Evolutionary conservation across 257 asterid genomes (phyloP).

Genomic region (Jaltomata sinuosa): DNA sequence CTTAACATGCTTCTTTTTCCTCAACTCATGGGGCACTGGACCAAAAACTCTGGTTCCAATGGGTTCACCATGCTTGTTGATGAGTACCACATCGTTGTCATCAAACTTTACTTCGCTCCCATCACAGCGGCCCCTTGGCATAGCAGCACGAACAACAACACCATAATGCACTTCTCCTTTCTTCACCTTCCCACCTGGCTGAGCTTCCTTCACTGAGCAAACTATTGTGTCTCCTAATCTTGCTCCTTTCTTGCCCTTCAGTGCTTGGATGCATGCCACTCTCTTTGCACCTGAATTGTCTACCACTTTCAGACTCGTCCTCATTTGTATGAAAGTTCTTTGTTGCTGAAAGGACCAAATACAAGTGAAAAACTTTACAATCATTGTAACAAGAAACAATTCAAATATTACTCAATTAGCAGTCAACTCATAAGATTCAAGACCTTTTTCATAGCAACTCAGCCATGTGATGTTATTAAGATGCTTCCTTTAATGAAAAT

Average conservation of each 20-base stretch:
- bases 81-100: constrained; percentile 80
- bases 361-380: not conserved
- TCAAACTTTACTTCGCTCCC: constrained; percentile 91
- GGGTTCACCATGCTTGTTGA: constrained; percentile 89
- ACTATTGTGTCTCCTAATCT: constrained; percentile 80
- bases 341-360: constrained; percentile 47
- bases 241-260: constrained; percentile 88
- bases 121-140: constrained; percentile 81
- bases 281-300: constrained; percentile 91
- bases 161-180: constrained; percentile 79
- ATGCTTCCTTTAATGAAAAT: no score
- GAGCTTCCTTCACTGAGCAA: constrained; percentile 90
- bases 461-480: not conserved
- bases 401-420: not conserved
- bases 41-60: constrained; percentile 94
- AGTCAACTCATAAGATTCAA: not conserved
- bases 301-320: constrained; percentile 85
- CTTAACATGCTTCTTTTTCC: constrained; percentile 94
- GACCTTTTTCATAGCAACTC: not conserved
- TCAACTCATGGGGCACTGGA: constrained; percentile 88
- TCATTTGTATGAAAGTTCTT: constrained; percentile 90
- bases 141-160: constrained; percentile 91
- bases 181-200: constrained; percentile 83
- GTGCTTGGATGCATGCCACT: constrained; percentile 86
- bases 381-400: not conserved